Base-by-base conservation (phyloP, 345 rosid genomes). In the Euphorbia tirucalli region DNA sequence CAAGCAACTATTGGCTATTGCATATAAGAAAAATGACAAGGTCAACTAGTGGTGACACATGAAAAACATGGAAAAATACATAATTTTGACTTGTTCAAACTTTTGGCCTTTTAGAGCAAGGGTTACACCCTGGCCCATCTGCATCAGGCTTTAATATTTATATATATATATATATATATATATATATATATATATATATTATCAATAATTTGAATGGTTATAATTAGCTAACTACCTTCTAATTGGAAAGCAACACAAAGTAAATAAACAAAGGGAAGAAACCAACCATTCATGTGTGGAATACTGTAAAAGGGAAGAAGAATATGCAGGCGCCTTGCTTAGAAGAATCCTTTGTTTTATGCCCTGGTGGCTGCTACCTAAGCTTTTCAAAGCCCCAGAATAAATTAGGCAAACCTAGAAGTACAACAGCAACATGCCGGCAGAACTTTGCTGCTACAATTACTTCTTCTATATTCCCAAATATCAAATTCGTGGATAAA, bases 301-400 rank as follows among this genome's bases (percentile, higher is more conserved):
- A 44, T 18, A 57, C 22, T 64, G 44, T 14, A 44, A 65, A 30
- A 31, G 14, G 67, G 27, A 43, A 10, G 60, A 56, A 56, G 60
- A 56, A 22, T 56, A 85, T 84, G 91, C 85, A 82, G 61, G 74
- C 81, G 22, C 83, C 78, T 74, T 72, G 76, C 70, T 77, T 71
- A 68, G 71, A 75, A 68, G 91, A 85, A 71, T 77, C 66, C 63
- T 78, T 84, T 69, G 78, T 75, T 64, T 77, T 65, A 49, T 91
- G 89, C 78, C 80, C 81, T 24, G 80, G 76, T 48, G 92, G 90
- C 59, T 94, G 93, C 82, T 94, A 89, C 72, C 86, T 87, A 10
- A 65, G 82, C n/a, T 27, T 63, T 44, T 74, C 83, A 11, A 82
- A 87, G 39, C 77, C 87, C 7, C 85, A 74, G 4, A 75, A 63